Percentiles rank a stretch among this genome's conserved stretches.
phyloP scores from a whole-genome alignment of 169 alveolate species.

The Cryptosporidium ubiquitum region DNA sequence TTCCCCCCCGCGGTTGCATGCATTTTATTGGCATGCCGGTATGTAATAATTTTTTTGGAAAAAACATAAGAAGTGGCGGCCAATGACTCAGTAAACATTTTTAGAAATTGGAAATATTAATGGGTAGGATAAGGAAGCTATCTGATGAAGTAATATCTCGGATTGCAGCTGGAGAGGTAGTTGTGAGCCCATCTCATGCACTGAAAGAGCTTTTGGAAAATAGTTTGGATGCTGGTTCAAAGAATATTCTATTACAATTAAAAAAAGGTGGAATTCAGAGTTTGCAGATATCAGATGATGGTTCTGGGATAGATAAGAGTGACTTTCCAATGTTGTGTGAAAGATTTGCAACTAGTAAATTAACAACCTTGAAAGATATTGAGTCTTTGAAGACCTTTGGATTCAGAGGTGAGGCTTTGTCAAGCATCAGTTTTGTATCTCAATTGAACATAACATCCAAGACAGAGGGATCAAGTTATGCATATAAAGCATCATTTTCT shows the following conservation, averaged over 20 bases:
- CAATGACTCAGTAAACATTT: not conserved
- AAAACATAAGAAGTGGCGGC: not conserved
- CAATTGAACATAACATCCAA: slow-evolving; percentile 27
- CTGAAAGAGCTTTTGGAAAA: slow-evolving; percentile 97
- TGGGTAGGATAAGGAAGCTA: slow-evolving; percentile 82
- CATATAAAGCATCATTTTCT: slow-evolving; percentile 60
- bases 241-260: slow-evolving; percentile 85
- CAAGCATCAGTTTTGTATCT: slow-evolving; percentile 79
- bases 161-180: slow-evolving; percentile 99
- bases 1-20: not conserved
- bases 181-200: slow-evolving; percentile 95
- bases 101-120: not conserved
- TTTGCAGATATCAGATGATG: slow-evolving; percentile 94
- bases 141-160: slow-evolving; percentile 89
- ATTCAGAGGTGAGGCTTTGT: slow-evolving; percentile 99
- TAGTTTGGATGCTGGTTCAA: slow-evolving; percentile 96
- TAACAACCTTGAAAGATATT: slow-evolving; percentile 87
- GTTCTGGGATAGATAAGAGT: slow-evolving; percentile 92
- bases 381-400: slow-evolving; percentile 93
- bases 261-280: slow-evolving; percentile 92
- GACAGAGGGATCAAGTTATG: slow-evolving; percentile 55
- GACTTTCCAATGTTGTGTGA: slow-evolving; percentile 95
- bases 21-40: not conserved
- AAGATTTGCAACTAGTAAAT: slow-evolving; percentile 97
- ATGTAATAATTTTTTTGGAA: not conserved